Evolutionary conservation across 2,329 filamentous ascomycete species (phyloP), one percentile per base, ranked within the genome.

Genomic region (Monilinia polystroma): DNA sequence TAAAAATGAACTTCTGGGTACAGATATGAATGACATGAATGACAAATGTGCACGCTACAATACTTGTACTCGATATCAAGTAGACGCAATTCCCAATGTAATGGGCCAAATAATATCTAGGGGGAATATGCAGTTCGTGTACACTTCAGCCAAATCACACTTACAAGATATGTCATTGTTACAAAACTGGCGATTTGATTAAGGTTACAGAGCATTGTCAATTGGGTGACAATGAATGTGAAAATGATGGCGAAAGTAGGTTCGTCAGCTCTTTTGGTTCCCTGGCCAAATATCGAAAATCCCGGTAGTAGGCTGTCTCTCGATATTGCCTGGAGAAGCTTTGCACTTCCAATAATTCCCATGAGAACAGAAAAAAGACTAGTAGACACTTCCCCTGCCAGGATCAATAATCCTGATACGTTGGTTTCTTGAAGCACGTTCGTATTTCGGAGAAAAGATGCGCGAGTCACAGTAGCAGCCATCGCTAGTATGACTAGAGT

Each of bases 181-280:
- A 96, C 92, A 67, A 96, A 87, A 0, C 91, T 94, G 7, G 92
- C 92, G 72, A 96, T 96, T 74, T 92, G 90, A 76, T 96, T 95
- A 71, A 96, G 85, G 73, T 96, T 87, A 55, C 90, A 90, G 62
- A 96, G 84, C 78, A 96, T 89, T 0, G 91, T 91, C 38, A 93
- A 70, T 75, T 96, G 92, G 0, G 91, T 88, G 66, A 94, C 85
- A 4, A 85, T 71, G 74, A 90, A 94, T 0, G 92, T 95, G 45
- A 93, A 77, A 26, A 94, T 77, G 63, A 96, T 90, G 4, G 92
- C 92, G 72, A 87, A 83, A 8, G 90, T 83, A 0, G 92, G 92
- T 71, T 94, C 90, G 72, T 96, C 92, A 2, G 81, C 83, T 68
- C 84, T 87, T 69, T 83, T 85, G 0, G 89, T 91, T 23, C 92